These are phyloP conservation scores for Acacia confusa DNA, from an alignment of 306 rosid species.

Conservation along the genomic window DNA sequence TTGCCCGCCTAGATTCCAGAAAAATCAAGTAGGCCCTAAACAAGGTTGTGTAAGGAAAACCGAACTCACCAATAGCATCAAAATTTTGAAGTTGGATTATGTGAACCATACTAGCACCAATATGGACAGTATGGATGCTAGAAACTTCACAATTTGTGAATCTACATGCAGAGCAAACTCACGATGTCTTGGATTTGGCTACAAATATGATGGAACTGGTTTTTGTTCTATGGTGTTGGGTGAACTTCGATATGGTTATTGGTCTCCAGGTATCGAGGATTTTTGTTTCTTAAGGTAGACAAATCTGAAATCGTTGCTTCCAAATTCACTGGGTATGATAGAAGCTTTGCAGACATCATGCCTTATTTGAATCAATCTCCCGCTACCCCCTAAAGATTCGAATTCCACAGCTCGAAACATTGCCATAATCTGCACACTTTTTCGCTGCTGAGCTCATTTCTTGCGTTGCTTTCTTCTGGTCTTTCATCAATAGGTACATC, in stretches of 20 bases:
- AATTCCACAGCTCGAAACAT: slow-evolving; percentile 67
- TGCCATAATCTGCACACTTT: slow-evolving; percentile 63
- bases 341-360: slow-evolving; percentile 68
- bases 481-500: slow-evolving; percentile 77
- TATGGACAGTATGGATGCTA: not conserved
- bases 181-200: slow-evolving; percentile 59
- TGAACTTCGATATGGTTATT: slow-evolving; percentile 53
- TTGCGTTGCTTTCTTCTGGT: slow-evolving; percentile 75
- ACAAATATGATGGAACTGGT: slow-evolving; percentile 59
- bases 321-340: slow-evolving; percentile 73
- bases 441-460: slow-evolving; percentile 71
- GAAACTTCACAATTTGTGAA: slow-evolving; percentile 49
- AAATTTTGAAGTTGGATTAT: slow-evolving; percentile 63
- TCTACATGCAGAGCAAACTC: slow-evolving; percentile 33
- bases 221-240: slow-evolving; percentile 39
- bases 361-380: slow-evolving; percentile 68
- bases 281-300: slow-evolving; percentile 64
- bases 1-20: slow-evolving; percentile 68
- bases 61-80: slow-evolving; percentile 22
- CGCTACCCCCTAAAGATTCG: slow-evolving; percentile 60
- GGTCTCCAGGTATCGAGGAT: slow-evolving; percentile 73
- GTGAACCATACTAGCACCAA: slow-evolving; percentile 51
- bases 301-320: slow-evolving; percentile 41
- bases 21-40: slow-evolving; percentile 4
- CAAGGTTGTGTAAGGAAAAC: slow-evolving; percentile 54